Evolutionary conservation across 352 stramenopile genomes (phyloP), one percentile per base, ranked within the genome.

Genomic region (Globisporangium echinulatum): DNA sequence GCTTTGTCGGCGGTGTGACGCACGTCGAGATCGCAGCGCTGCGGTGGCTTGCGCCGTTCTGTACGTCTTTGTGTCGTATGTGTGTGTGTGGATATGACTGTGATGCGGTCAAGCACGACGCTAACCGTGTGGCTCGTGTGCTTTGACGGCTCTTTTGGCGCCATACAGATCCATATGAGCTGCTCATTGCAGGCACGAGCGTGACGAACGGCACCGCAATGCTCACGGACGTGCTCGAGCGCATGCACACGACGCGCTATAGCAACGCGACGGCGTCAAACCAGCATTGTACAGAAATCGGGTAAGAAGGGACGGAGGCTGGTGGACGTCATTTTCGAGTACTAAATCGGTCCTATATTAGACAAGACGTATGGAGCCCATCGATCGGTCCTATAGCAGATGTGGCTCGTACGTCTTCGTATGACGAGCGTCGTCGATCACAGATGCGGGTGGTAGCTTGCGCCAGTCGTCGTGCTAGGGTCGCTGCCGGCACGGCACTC

Each of bases 21-120:
- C 87, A 83, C 55, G 62, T 84, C 15, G 85, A 94, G 54, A 73
- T 92, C 49, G 81, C 85, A 10, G 85, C 82, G 8, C 63, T 94
- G 11, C 74, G 85, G 7, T 94, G 80, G 80, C 75, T 91, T 25
- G 58, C 72, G 10, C 77, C 71, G 7, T 88, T 86, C 52, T 88
- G 79, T 89, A 69, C 61, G 79, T 75, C 3, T 13, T 48, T 46
- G 2, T 55, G n/a, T 8, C 47, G 15, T 62, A 5, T 42, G 14
- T 49, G 44, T 61, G 17, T 50, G 42, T 52, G 15, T 47, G 7
- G 25, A 33, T 33, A 33, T 33, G 25, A 33, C 25, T 33, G 25
- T 33, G 25, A 33, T 33, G 25, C 25, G 25, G 25, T 3, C 25
- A 33, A 33, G 25, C 25, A 33, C 25, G 25, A 33, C 25, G 25